phyloP scores from a whole-genome alignment of 108 stramenopile genomes.

The Skeletonema marinoi region DNA sequence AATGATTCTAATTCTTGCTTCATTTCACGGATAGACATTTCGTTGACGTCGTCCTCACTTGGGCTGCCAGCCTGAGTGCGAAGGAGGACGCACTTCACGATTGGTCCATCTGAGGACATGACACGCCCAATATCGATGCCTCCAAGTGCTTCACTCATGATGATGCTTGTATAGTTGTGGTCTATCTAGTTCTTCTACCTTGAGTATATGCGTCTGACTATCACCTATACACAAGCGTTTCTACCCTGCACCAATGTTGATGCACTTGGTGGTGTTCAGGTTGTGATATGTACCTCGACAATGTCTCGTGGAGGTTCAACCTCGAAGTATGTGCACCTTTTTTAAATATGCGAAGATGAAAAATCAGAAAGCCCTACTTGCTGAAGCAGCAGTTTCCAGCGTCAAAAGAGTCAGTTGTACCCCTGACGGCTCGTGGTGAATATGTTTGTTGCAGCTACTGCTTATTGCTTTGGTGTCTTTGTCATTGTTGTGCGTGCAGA shows the following conservation, averaged over 20 bases:
- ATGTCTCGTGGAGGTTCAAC: background rate
- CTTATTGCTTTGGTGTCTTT: background rate
- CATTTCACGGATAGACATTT: conserved; percentile 23
- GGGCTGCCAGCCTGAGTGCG: conserved; percentile 18
- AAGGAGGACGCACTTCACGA: conserved; percentile 84
- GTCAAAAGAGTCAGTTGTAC: too few species aligned
- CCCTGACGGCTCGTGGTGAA: background rate
- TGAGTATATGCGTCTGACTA: background rate
- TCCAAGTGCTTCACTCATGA: conserved; percentile 11
- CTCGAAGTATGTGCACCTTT: background rate
- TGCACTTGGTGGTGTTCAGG: background rate
- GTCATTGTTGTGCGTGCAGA: background rate
- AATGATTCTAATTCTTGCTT: conserved; percentile 22
- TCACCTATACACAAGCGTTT: background rate
- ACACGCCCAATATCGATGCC: conserved; percentile 72
- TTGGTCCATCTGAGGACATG: conserved; percentile 63
- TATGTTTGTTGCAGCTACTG: too few species aligned
- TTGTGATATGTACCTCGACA: background rate
- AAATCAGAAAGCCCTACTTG: background rate
- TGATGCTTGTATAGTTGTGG: background rate
- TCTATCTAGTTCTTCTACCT: background rate
- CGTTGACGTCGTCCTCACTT: conserved; percentile 3
- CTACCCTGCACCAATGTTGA: background rate
- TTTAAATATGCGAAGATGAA: background rate
- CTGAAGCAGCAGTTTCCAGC: too few species aligned